These are phyloP conservation scores for Sarcocystis neurona DNA, from an alignment of 169 alveolate genomes.

Conservation along the genomic window DNA sequence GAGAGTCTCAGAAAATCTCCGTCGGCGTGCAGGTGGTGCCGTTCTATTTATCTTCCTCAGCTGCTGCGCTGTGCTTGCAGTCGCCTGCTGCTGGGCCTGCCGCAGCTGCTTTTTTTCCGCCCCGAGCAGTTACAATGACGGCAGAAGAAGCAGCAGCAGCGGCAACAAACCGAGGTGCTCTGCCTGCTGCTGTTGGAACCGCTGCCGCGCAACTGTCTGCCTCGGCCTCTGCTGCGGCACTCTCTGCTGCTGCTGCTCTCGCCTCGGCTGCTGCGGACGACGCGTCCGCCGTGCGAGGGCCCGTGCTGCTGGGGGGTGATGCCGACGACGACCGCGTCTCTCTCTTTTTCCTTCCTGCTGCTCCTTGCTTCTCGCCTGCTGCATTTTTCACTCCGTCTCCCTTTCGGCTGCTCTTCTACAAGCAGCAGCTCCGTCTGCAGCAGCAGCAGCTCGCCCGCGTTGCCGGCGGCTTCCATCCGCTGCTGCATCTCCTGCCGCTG, in stretches of 20 bases:
- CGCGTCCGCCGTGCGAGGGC: too few relatives aligned
- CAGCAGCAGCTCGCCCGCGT: not conserved
- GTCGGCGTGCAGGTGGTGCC: conserved; percentile 43
- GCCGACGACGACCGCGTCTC: too few relatives aligned
- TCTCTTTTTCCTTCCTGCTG: too few relatives aligned
- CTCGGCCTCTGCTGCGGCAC: not conserved
- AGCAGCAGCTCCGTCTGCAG: not conserved
- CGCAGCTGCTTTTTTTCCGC: too few relatives aligned
- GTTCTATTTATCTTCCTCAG: not conserved
- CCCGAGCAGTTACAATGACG: too few relatives aligned
- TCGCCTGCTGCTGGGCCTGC: not conserved
- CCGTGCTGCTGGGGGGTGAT: too few relatives aligned
- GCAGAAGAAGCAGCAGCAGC: too few relatives aligned
- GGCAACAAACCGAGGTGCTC: too few relatives aligned
- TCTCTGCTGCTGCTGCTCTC: not conserved
- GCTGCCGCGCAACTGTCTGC: not conserved
- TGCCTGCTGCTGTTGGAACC: not conserved
- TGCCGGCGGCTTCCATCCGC: conserved; percentile 17
- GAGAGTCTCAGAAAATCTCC: conserved; percentile 15
- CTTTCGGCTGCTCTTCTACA: too few relatives aligned
- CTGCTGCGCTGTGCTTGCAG: not conserved
- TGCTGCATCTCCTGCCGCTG: conserved; percentile 1
- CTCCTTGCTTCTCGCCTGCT: too few relatives aligned
- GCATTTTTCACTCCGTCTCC: too few relatives aligned
- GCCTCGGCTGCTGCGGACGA: too few relatives aligned